Evolutionary conservation across 768 basidiomycete genomes (phyloP), one percentile per base, ranked within the genome.

Genomic region (Macrolepiota albuminosa): DNA sequence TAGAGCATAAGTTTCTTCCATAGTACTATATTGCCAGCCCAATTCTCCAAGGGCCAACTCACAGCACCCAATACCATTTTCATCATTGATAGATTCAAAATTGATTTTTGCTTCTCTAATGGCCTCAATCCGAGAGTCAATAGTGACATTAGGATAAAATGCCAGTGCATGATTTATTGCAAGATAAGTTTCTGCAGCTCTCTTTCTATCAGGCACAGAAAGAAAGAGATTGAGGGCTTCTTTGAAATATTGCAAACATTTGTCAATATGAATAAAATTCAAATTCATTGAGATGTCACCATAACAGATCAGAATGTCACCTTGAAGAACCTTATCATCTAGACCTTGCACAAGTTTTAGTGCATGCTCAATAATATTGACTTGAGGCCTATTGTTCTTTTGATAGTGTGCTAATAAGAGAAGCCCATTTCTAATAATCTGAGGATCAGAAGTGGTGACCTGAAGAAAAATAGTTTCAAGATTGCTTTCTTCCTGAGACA

Each of bases 381-480:
- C 14, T 36, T 58, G 59, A 13, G 67, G 69, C 36, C 59, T 58
- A 1, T 60, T 59, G 34, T 47, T 37, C 13, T 29, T 18, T 46
- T 70, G 69, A 53, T 67, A 63, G 8, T 21, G 9, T 43, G 42
- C 42, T 43, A 43, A 9, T 43, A 9, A 43, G 9, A 43, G 42
- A 43, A 43, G 42, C 42, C 42, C 42, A 43, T 43, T 8, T 43
- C 42, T 43, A 8, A 43, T 43, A 21, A 43, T 16, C 37, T 58
- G 53, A 21, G 50, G 0, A 11, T 37, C 34, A n/a, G 40, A 49
- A 21, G 46, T 50, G 1, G 61, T 61, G 10, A 26, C 26, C 33
- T 55, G 54, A 53, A 68, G 59, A 34, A 69, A 60, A 2, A 69
- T 54, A 4, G 59, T 21, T 21, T 61, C 62, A 8, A 67, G 50